Evolutionary conservation across 2,329 filamentous ascomycete species (phyloP).

Genomic region (Daldinia sp.): DNA sequence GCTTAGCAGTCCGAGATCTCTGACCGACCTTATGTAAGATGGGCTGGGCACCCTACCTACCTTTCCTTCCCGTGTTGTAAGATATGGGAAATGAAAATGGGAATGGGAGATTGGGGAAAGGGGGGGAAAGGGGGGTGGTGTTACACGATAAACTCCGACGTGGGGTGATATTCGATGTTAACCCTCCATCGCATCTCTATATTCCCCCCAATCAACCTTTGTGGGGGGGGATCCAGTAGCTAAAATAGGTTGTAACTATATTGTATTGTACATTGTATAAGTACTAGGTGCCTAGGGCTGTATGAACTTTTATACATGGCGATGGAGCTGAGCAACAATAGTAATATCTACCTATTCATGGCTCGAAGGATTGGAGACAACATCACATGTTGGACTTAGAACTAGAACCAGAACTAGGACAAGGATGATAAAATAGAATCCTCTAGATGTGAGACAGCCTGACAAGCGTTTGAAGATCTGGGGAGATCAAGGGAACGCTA

Average conservation of each 20-base stretch:
- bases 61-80: not conserved
- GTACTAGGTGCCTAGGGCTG: no score
- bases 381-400: slow-evolving; percentile 18
- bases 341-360: slow-evolving; percentile 29
- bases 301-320: not conserved
- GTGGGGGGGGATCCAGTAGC: slow-evolving; percentile 28
- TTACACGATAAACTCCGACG: slow-evolving; percentile 35
- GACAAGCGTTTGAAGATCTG: slow-evolving; percentile 27
- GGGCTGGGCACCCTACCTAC: not conserved
- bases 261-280: slow-evolving; percentile 2
- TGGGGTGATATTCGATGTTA: slow-evolving; percentile 21
- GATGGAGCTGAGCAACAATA: slow-evolving; percentile 14
- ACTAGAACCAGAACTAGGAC: slow-evolving; percentile 10
- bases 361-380: slow-evolving; percentile 28
- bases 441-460: slow-evolving; percentile 26
- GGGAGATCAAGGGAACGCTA: slow-evolving; percentile 14
- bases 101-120: not conserved
- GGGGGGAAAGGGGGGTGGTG: slow-evolving; percentile 5
- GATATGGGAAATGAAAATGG: not conserved
- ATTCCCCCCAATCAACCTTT: slow-evolving; percentile 8
- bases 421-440: slow-evolving; percentile 25
- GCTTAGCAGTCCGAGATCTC: slow-evolving; percentile 22
- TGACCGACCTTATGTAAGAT: slow-evolving; percentile 23
- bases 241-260: slow-evolving; percentile 23
- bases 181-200: slow-evolving; percentile 7